Conservation (phyloP, 371 early-diverging fungal genomes). For the Mortierella polycephala region DNA sequence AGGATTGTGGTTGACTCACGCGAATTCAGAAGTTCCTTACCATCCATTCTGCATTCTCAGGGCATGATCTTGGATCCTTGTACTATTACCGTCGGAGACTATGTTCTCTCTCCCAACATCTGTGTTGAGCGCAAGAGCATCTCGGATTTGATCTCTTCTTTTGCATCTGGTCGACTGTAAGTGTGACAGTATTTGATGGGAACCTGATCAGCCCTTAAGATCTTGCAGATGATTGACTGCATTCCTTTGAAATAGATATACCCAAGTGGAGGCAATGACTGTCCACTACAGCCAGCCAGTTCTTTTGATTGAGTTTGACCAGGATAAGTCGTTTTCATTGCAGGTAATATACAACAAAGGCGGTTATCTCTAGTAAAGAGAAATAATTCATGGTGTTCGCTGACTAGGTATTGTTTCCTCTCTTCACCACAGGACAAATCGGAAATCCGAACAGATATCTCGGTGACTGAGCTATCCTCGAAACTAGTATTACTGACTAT, state of each 20-base stretch:
- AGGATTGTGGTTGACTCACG: conserved; percentile 92
- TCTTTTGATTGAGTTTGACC: conserved; percentile 95
- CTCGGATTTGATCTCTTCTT: conserved; percentile 87
- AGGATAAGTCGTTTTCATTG: conserved; percentile 83
- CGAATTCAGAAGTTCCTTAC: conserved; percentile 94
- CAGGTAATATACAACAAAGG: conserved; percentile 46
- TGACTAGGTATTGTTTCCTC: background rate
- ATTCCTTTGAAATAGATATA: conserved; percentile 64
- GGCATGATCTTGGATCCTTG: conserved; percentile 83
- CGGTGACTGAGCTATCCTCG: conserved; percentile 68
- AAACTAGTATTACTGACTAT: conserved; percentile 86
- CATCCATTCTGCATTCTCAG: conserved; percentile 86
- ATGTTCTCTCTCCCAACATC: conserved; percentile 87
- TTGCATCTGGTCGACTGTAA: conserved; percentile 89
- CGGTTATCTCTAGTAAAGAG: background rate
- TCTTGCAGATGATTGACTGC: background rate
- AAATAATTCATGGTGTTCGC: background rate
- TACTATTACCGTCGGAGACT: conserved; percentile 96
- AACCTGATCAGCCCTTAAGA: too few species aligned
- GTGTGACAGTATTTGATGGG: conserved; percentile 23
- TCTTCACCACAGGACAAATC: conserved; percentile 44
- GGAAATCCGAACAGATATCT: conserved; percentile 70
- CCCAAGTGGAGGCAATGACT: conserved; percentile 93
- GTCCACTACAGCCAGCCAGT: conserved; percentile 83
- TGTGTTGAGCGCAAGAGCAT: conserved; percentile 97